phyloP scores from a whole-genome alignment of 345 rosid species.

The Acer campestre region DNA sequence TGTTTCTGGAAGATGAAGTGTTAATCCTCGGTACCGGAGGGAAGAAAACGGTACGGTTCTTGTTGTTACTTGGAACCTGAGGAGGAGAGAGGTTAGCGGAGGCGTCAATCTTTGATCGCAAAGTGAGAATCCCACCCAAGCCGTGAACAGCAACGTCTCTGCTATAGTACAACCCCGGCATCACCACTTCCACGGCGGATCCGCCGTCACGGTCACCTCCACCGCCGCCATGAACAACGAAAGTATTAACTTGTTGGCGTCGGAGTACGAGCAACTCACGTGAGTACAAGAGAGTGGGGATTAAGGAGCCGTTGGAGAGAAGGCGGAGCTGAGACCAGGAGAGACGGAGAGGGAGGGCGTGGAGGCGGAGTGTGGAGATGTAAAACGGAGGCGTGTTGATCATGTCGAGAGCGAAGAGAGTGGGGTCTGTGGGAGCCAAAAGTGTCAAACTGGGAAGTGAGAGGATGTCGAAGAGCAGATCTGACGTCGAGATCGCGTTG shows the following conservation, averaged over 20 bases:
- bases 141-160: conserved; percentile 45
- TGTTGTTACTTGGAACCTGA: not conserved
- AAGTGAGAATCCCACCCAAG: conserved; percentile 25
- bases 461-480: conserved; percentile 51
- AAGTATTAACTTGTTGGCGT: not conserved
- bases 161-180: conserved; percentile 46
- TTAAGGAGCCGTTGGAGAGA: conserved; percentile 28
- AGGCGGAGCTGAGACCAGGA: conserved; percentile 36
- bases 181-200: conserved; percentile 16
- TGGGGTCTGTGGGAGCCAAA: conserved; percentile 43
- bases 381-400: conserved; percentile 40
- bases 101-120: not conserved
- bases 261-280: conserved; percentile 32
- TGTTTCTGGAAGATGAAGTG: not conserved
- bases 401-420: conserved; percentile 52
- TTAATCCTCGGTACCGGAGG: not conserved
- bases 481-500: conserved; percentile 57
- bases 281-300: conserved; percentile 44
- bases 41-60: not conserved
- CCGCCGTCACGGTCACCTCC: not conserved
- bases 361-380: conserved; percentile 47
- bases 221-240: conserved; percentile 27
- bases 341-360: conserved; percentile 45
- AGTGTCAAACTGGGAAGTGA: conserved; percentile 40
- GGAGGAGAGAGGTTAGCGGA: not conserved